Conservation (phyloP, 176 grass and related monocot genomes). For the Hsuehochloa calcarea region DNA sequence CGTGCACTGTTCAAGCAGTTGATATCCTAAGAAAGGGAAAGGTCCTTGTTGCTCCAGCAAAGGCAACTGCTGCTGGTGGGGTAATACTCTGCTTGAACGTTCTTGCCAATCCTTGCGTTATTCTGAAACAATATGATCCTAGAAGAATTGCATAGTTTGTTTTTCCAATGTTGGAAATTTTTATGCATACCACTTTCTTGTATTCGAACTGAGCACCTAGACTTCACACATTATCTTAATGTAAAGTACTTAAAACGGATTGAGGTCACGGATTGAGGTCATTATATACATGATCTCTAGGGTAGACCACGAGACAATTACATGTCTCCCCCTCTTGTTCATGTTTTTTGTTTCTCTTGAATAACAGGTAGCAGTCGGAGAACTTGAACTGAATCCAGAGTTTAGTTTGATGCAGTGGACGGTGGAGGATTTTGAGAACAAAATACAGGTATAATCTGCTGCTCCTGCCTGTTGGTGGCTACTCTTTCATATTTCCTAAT, state of each 20-base stretch:
- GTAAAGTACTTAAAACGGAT: background rate
- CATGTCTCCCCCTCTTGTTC: background rate
- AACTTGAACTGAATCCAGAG: constrained; percentile 90
- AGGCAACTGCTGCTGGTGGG: constrained; percentile 94
- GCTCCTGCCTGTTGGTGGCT: background rate
- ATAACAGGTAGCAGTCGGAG: constrained; percentile 87
- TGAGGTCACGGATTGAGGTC: background rate
- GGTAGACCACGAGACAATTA: background rate
- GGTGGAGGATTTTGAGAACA: constrained; percentile 84
- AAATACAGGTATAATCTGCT: constrained; percentile 75
- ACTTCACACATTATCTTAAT: background rate
- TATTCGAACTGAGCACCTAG: background rate
- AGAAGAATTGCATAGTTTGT: constrained; percentile 11
- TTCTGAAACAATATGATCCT: constrained; percentile 13
- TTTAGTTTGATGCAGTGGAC: constrained; percentile 96
- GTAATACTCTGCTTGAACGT: constrained; percentile 55
- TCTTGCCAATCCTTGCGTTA: constrained; percentile 20
- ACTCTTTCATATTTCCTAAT: background rate
- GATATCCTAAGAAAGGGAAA: constrained; percentile 92
- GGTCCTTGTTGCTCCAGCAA: constrained; percentile 90
- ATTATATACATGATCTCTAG: background rate
- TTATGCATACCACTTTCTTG: background rate
- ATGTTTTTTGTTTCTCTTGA: constrained; percentile 13
- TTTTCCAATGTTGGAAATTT: constrained; percentile 5
- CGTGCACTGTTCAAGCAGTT: constrained; percentile 79